Percentiles rank a stretch among this genome's conserved stretches.
Conservation (phyloP, 2,329 filamentous ascomycete genomes). For the Microdochium paspali region DNA sequence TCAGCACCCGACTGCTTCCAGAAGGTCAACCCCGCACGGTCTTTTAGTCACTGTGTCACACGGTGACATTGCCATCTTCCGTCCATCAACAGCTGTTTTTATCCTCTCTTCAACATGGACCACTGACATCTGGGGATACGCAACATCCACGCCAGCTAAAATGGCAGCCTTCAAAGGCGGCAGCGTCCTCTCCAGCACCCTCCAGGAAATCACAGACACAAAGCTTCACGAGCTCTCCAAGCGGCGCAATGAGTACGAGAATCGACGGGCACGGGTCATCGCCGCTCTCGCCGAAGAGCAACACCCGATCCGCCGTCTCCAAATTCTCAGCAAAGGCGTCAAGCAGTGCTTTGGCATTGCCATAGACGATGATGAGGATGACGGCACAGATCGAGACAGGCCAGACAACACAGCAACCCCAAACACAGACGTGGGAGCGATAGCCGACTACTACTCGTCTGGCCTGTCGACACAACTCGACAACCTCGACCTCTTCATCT, state of each 20-base stretch:
- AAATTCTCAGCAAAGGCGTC: slow-evolving; percentile 22
- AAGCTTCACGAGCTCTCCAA: slow-evolving; percentile 34
- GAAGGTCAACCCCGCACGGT: too few species aligned
- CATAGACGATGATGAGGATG: slow-evolving; percentile 13
- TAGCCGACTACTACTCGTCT: background rate
- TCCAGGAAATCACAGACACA: slow-evolving; percentile 31
- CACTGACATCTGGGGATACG: too few species aligned
- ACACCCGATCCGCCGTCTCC: slow-evolving; percentile 19
- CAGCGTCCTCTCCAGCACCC: slow-evolving; percentile 30
- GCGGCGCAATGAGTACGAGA: slow-evolving; percentile 25
- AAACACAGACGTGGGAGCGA: slow-evolving; percentile 12
- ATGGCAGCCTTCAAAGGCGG: slow-evolving; percentile 4
- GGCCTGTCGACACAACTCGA: slow-evolving; percentile 16
- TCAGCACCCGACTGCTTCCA: too few species aligned
- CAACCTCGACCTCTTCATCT: slow-evolving; percentile 29
- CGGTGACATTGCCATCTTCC: too few species aligned
- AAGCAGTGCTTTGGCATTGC: slow-evolving; percentile 24
- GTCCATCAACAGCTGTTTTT: background rate
- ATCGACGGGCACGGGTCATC: slow-evolving; percentile 19
- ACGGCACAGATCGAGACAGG: slow-evolving; percentile 8
- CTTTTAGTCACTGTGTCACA: too few species aligned
- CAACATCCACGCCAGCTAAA: background rate
- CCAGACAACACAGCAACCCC: slow-evolving; percentile 3
- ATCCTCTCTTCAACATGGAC: background rate
- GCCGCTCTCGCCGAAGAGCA: slow-evolving; percentile 14